Evolutionary conservation across 1,284 basidiomycete genomes (phyloP), one percentile per base, ranked within the genome.

Genomic region (Phlebopus sp.): DNA sequence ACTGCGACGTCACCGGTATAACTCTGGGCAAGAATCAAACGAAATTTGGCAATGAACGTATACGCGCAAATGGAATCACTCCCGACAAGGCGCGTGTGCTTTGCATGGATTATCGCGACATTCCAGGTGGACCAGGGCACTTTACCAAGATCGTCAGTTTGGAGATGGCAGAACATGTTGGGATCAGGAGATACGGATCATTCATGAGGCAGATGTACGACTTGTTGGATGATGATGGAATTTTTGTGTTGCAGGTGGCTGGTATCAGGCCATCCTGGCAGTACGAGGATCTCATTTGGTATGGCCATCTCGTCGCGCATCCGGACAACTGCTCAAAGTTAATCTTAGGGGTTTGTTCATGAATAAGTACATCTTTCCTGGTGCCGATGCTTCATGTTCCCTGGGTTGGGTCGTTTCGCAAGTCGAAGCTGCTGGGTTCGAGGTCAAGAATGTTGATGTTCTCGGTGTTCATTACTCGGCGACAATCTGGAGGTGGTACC

Each of bases 141-240:
- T 99, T 89, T 69, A 89, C 83, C 66, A 99, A 99, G 77, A 99
- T 99, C 54, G 92, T 96, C 44, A 88, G 86, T 59, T 79, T 99
- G 59, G 96, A 99, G 72, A 99, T 99, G 96, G 96, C 96, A 31
- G 97, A 99, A 82, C 94, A 97, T 63, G 97, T 99, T 54, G 96
- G 96, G 50, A 86, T 99, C 65, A 85, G 92, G 58, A 89, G 93
- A 52, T 99, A 99, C 70, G 79, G 81, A 40, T 70, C 85, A 37
- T 99, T 97, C 83, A 78, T 99, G 57, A 76, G 77, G 29, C 91
- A 98, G 68, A 84, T 99, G 49, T 97, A 98, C 69, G 81, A 96
- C 61, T 78, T 98, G 25, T 78, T 99, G 52, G 88, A 94, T 55
- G 96, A 99, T 70, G 90, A 98, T 58, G 96, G 96, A 44, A 81